phyloP scores from a whole-genome alignment of 2,329 filamentous ascomycete species.

The Eutypa lata region DNA sequence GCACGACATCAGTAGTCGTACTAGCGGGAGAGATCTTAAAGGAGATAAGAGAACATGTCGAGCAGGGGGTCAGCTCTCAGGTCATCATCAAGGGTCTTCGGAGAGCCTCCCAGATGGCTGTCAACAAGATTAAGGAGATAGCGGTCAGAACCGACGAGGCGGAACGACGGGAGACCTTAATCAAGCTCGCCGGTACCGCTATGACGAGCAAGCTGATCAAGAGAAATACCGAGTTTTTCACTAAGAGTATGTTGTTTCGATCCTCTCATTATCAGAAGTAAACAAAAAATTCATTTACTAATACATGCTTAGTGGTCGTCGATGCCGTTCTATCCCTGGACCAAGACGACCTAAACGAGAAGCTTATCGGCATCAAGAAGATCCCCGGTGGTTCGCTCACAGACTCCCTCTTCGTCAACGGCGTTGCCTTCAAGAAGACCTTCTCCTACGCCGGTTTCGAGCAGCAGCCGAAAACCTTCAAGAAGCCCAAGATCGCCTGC shows the following conservation, averaged over 20 bases:
- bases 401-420: conserved; percentile 94
- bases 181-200: conserved; percentile 87
- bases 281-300: conserved; percentile 17
- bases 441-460: conserved; percentile 99
- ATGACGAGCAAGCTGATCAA: conserved; percentile 99
- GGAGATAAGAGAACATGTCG: conserved; percentile 92
- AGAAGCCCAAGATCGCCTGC: conserved; percentile 92
- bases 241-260: conserved; percentile 67
- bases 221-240: conserved; percentile 95
- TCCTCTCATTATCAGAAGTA: not conserved
- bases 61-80: conserved; percentile 95
- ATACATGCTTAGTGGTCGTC: conserved; percentile 75
- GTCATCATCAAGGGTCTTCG: conserved; percentile 95
- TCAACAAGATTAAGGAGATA: conserved; percentile 99
- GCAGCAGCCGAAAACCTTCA: conserved; percentile 96
- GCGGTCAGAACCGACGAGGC: conserved; percentile 79
- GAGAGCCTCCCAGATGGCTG: conserved; percentile 82
- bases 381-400: conserved; percentile 94
- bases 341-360: conserved; percentile 96
- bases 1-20: conserved; percentile 95
- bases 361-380: conserved; percentile 97
- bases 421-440: conserved; percentile 99
- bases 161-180: conserved; percentile 82
- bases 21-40: conserved; percentile 97
- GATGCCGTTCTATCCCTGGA: conserved; percentile 93